These are phyloP conservation scores for Scheffersomyces stipitis DNA, from an alignment of 805 yeast species.

Conservation along the genomic window DNA sequence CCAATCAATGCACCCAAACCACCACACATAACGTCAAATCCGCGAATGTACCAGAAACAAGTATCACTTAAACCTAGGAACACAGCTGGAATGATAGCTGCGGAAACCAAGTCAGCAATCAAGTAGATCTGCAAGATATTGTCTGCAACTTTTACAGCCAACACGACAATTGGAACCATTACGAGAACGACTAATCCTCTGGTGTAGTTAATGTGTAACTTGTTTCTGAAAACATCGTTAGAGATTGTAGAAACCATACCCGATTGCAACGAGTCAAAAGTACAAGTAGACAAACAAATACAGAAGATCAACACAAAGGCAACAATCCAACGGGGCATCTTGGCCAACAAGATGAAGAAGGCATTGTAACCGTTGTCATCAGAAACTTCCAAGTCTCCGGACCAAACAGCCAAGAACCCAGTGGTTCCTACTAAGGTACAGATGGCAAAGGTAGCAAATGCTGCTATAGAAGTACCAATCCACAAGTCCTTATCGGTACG, in stretches of 20 bases:
- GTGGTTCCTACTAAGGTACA: conserved; percentile 76
- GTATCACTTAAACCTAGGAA: conserved; percentile 71
- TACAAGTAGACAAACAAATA: conserved; percentile 76
- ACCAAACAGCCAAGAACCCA: conserved; percentile 90
- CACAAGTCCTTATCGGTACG: conserved; percentile 70
- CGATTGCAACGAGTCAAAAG: conserved; percentile 85
- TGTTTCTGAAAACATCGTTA: conserved; percentile 86
- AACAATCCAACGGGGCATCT: conserved; percentile 82
- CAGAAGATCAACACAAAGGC: conserved; percentile 79
- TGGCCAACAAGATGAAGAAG: conserved; percentile 65
- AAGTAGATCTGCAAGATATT: conserved; percentile 83
- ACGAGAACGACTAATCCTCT: conserved; percentile 70
- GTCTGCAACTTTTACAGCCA: conserved; percentile 78
- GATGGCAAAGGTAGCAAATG: conserved; percentile 60
- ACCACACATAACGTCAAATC: conserved; percentile 79
- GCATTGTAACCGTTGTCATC: conserved; percentile 65
- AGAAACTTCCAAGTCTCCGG: conserved; percentile 57
- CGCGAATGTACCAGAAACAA: conserved; percentile 65
- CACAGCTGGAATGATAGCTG: conserved; percentile 81
- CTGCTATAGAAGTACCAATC: conserved; percentile 75
- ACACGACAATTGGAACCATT: conserved; percentile 85
- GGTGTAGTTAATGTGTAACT: conserved; percentile 61
- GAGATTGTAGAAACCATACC: conserved; percentile 88
- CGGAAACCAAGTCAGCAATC: conserved; percentile 86
- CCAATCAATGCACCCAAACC: conserved; percentile 80